phyloP scores from a whole-genome alignment of 73 alveolate genomes.

The Paramecium pentaurelia region DNA sequence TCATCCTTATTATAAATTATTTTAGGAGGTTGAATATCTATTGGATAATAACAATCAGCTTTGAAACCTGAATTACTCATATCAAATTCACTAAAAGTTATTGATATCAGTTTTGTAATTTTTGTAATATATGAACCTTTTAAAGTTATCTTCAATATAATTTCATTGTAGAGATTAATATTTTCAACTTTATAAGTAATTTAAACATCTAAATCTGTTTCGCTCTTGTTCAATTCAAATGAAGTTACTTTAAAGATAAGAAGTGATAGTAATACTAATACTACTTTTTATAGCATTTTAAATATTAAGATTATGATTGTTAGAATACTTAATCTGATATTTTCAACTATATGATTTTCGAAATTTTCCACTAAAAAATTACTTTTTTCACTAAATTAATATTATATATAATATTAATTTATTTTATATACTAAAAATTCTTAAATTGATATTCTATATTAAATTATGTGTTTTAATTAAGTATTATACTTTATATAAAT shows the following conservation, averaged over 20 bases:
- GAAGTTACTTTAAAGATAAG: not conserved
- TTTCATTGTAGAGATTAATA: not conserved
- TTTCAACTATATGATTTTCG: not conserved
- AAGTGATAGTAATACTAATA: not conserved
- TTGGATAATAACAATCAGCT: not conserved
- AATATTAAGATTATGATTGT: not conserved
- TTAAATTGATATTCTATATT: not conserved
- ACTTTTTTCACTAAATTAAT: not conserved
- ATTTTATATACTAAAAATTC: not conserved
- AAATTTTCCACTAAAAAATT: not conserved
- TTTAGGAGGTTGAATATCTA: not conserved
- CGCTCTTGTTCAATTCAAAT: not conserved
- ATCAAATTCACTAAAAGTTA: not conserved
- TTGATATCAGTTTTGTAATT: not conserved
- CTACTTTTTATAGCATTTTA: not conserved
- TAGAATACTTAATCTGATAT: not conserved
- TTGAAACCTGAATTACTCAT: not conserved
- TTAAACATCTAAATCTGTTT: not conserved
- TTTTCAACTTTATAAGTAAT: not conserved
- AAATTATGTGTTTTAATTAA: not conserved
- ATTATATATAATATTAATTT: not conserved
- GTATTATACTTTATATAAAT: not conserved
- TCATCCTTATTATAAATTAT: not conserved
- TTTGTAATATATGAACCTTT: not conserved
- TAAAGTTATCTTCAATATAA: not conserved